phyloP scores from a whole-genome alignment of 75 land plant genomes.

The Azolla pinnata region DNA sequence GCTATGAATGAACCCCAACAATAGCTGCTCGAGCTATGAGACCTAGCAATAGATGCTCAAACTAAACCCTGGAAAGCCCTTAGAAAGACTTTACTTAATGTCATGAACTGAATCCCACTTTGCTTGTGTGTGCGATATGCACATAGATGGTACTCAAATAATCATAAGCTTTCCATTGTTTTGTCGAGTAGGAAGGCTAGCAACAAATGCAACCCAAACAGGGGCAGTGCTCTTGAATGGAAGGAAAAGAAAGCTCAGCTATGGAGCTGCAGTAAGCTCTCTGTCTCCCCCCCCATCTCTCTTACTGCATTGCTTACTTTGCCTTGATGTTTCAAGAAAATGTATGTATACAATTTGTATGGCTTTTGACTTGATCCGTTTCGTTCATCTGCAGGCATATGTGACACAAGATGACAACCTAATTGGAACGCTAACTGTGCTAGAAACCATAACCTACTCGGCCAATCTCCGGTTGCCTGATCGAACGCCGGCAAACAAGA shows the following conservation, averaged over 20 bases:
- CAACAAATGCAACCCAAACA: constrained; percentile 76
- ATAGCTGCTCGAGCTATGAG: too few species aligned
- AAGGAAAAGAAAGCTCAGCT: constrained; percentile 61
- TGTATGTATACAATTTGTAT: background rate
- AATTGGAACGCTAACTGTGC: constrained; percentile 83
- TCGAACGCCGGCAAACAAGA: constrained; percentile 58
- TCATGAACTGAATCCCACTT: background rate
- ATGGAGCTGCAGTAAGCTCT: constrained; percentile 66
- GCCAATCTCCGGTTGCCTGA: constrained; percentile 77
- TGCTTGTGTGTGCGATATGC: background rate
- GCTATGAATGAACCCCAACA: too few species aligned
- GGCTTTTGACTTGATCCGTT: too few species aligned
- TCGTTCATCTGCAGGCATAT: constrained; percentile 78
- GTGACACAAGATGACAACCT: constrained; percentile 88
- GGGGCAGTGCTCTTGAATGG: constrained; percentile 82
- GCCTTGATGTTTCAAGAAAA: background rate
- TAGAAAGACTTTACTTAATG: too few species aligned
- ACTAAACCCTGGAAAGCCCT: too few species aligned
- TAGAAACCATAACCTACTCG: constrained; percentile 75
- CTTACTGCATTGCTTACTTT: background rate
- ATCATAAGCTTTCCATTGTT: too few species aligned
- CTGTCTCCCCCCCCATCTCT: background rate
- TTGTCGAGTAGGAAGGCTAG: constrained; percentile 45
- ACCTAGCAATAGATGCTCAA: too few species aligned
- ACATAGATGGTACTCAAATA: too few species aligned